Base-by-base conservation (phyloP, 2,329 filamentous ascomycete species). In the Penicillium brevicompactum region DNA sequence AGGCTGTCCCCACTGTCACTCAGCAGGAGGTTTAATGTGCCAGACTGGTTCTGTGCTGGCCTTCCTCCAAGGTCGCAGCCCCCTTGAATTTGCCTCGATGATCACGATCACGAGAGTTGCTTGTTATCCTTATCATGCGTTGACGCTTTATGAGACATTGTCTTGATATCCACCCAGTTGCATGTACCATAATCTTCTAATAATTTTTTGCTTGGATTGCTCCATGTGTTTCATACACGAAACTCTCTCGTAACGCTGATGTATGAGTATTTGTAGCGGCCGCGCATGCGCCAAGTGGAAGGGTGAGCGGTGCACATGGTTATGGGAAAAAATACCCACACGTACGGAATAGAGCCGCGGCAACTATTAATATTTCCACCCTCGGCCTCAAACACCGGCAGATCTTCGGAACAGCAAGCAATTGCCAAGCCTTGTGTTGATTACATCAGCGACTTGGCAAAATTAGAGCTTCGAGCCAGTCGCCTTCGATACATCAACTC, bases 21-120 rank as follows among this genome's bases (percentile, higher is more conserved):
- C 59, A 66, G 52, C 46, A 66, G 37, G 41, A 49, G 27, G 31
- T n/a, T 22, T 49, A 47, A 30, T 22, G 4, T 27, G 30, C 49
- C 24, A 30, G 27, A 40, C 22, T 18, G 4, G 38, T 21, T 37
- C 21, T 43, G 32, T 24, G 4, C 3, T 22, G 44, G 34, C 18
- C 43, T 32, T 46, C 14, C 18, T 18, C n/a, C 18, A 13, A 37
- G 22, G 38, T 27, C 37, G 11, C 11, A 40, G 8, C 2, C 8
- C 21, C 5, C 31, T 16, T 50, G 6, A 9, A 10, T 22, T 8
- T 22, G 7, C 4, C 18, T 22, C 13, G 16, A 34, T 18, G 4
- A 24, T 18, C 8, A 2, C 14, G 3, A 31, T 18, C 5, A 10
- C 46, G 22, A 11, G 13, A 24, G 13, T 18, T 27, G 16, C 16